A percentile compares a stretch with the other conserved stretches of the same genome.
These are phyloP conservation scores for Mortierella sp. DNA, from an alignment of 371 early-diverging fungal species.

Conservation along the genomic window DNA sequence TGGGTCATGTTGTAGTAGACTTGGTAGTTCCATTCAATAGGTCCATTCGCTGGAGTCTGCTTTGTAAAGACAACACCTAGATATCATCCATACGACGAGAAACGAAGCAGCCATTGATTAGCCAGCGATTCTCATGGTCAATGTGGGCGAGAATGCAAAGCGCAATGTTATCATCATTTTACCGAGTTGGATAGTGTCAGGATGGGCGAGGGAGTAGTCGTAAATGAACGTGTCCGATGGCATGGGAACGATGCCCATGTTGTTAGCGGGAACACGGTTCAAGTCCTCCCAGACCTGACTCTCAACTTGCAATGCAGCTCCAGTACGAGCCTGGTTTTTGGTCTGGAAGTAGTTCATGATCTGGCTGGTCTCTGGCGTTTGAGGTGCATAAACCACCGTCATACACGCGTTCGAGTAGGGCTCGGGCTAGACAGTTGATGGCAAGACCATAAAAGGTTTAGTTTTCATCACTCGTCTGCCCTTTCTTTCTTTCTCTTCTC, in stretches of 20 bases:
- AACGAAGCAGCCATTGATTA: too few relatives aligned
- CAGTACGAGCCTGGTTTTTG: conserved; percentile 40
- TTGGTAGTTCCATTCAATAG: conserved; percentile 69
- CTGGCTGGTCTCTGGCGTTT: conserved; percentile 42
- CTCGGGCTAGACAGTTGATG: conserved; percentile 28
- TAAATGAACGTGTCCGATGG: conserved; percentile 67
- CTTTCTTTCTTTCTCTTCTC: too few relatives aligned
- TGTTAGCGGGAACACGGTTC: conserved; percentile 44
- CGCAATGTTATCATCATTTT: neutral
- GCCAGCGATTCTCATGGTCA: neutral
- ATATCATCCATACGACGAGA: too few relatives aligned
- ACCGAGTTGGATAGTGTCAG: conserved; percentile 74
- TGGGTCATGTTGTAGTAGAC: conserved; percentile 72
- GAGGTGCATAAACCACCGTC: conserved; percentile 70
- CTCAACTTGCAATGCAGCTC: conserved; percentile 18
- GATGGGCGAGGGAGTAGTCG: conserved; percentile 68
- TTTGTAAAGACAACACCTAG: conserved; percentile 54
- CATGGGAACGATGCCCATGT: conserved; percentile 69
- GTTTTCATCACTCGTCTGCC: too few relatives aligned
- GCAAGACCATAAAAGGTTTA: neutral
- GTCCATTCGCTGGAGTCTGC: conserved; percentile 20
- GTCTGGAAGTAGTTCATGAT: conserved; percentile 58
- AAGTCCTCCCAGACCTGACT: conserved; percentile 41
- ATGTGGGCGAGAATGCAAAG: too few relatives aligned
- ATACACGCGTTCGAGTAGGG: conserved; percentile 61